Percentiles rank a stretch among this genome's conserved stretches.
Evolutionary conservation across 192 early-diverging fungal species (phyloP).

Genomic region (Haplosporangium gracile): DNA sequence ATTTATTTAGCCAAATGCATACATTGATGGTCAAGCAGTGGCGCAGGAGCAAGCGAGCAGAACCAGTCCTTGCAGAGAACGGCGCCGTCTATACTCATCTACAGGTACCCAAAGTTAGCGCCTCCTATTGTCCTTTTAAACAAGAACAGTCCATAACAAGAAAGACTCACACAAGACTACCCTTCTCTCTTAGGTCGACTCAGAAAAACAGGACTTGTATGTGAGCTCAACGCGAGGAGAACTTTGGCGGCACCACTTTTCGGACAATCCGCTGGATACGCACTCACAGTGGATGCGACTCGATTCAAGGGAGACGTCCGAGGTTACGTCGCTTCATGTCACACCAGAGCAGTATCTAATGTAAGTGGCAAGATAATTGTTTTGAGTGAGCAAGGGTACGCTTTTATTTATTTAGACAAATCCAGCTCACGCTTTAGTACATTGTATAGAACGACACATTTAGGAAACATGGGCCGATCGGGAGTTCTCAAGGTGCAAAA

Average conservation of each 20-base stretch:
- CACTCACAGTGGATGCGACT: slow-evolving; percentile 17
- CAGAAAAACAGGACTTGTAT: slow-evolving; percentile 5
- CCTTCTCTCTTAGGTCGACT: slow-evolving; percentile 1
- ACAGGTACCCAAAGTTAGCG: slow-evolving; percentile 3
- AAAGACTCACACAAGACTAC: neutral
- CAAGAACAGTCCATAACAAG: neutral
- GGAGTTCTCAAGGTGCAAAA: slow-evolving; percentile 20
- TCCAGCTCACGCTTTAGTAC: neutral
- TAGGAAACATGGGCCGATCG: slow-evolving; percentile 30
- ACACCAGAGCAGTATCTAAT: slow-evolving; percentile 27
- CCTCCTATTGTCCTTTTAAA: neutral
- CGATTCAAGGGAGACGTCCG: neutral
- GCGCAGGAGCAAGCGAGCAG: slow-evolving; percentile 17
- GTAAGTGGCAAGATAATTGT: slow-evolving; percentile 8
- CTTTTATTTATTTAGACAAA: neutral
- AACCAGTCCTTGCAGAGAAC: neutral
- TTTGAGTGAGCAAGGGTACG: neutral
- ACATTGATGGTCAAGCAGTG: slow-evolving; percentile 18
- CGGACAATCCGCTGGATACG: neutral
- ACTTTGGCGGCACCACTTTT: slow-evolving; percentile 12
- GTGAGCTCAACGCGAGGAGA: slow-evolving; percentile 4
- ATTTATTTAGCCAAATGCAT: slow-evolving; percentile 30
- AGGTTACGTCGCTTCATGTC: slow-evolving; percentile 35
- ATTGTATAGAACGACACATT: slow-evolving; percentile 27
- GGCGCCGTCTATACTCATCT: slow-evolving; percentile 11